Evolutionary conservation across 2,329 filamentous ascomycete species (phyloP).

Genomic region (Diaporthe sp.): DNA sequence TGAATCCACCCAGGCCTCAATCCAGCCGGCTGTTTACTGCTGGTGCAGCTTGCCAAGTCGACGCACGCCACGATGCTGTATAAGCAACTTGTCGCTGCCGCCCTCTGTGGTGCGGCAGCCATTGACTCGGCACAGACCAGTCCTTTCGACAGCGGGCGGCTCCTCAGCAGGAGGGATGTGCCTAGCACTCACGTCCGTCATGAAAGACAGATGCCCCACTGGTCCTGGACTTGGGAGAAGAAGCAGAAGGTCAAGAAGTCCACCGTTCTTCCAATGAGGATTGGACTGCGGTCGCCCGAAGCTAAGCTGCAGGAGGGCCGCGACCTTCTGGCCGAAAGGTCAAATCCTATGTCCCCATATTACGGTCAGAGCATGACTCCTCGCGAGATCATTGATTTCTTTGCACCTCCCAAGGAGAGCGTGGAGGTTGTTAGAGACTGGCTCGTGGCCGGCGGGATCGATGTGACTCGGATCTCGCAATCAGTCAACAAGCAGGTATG

Average conservation of each 20-base stretch:
- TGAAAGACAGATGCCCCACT: constrained; percentile 46
- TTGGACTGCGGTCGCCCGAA: constrained; percentile 47
- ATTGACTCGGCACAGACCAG: constrained; percentile 19
- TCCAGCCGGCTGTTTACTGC: neutral
- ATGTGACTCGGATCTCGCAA: constrained; percentile 40
- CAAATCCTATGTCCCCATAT: constrained; percentile 50
- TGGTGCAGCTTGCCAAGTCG: constrained; percentile 5
- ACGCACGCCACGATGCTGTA: constrained; percentile 33
- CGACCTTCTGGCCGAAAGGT: constrained; percentile 46
- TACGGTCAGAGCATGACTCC: constrained; percentile 56
- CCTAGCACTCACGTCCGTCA: constrained; percentile 45
- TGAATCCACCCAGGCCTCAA: no score
- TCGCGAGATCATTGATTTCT: constrained; percentile 53
- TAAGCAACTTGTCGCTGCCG: constrained; percentile 17
- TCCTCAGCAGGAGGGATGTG: constrained; percentile 34
- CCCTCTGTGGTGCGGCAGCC: constrained; percentile 17
- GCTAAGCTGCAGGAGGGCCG: constrained; percentile 48
- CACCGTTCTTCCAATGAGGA: constrained; percentile 48
- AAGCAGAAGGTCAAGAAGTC: constrained; percentile 43
- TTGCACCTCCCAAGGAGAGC: constrained; percentile 50
- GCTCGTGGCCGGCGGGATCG: constrained; percentile 46
- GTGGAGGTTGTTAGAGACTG: constrained; percentile 53
- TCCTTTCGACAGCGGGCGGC: constrained; percentile 9
- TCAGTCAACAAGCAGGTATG: constrained; percentile 43
- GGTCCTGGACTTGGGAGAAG: constrained; percentile 45